A percentile compares a stretch with the other conserved stretches of the same genome.
Evolutionary conservation across 2,329 filamentous ascomycete genomes (phyloP).

Genomic region (Xylariaceae sp.): DNA sequence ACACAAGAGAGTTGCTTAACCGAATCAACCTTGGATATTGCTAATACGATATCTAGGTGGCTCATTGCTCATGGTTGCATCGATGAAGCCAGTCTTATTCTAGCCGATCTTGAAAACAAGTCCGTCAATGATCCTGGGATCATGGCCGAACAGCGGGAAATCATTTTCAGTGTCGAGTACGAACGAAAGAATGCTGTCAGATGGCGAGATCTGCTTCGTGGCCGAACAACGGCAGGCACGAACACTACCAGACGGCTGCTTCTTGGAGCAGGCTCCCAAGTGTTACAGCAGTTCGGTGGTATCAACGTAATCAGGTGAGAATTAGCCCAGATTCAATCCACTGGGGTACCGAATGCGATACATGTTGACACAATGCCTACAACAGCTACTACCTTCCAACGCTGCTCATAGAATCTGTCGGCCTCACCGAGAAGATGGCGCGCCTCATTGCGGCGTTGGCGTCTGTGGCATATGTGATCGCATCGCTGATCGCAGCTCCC

Average conservation of each 20-base stretch:
- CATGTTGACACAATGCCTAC: too few species aligned
- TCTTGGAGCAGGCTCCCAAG: slow-evolving; percentile 25
- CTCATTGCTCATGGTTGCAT: slow-evolving; percentile 28
- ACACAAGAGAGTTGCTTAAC: not conserved
- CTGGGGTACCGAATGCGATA: not conserved
- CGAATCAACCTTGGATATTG: not conserved
- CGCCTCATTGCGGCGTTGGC: slow-evolving; percentile 50
- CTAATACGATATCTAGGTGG: slow-evolving; percentile 17
- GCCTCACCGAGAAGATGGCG: slow-evolving; percentile 46
- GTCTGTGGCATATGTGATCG: slow-evolving; percentile 26
- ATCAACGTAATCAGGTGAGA: slow-evolving; percentile 15
- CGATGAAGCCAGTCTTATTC: slow-evolving; percentile 28
- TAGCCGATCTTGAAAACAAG: slow-evolving; percentile 27
- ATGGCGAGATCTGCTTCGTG: slow-evolving; percentile 26
- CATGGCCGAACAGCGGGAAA: slow-evolving; percentile 25
- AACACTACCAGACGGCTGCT: slow-evolving; percentile 26
- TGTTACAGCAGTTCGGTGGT: slow-evolving; percentile 25
- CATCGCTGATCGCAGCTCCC: slow-evolving; percentile 26
- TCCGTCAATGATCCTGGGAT: slow-evolving; percentile 22
- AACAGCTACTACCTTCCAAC: slow-evolving; percentile 40
- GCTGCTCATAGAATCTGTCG: slow-evolving; percentile 50
- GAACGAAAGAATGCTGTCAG: slow-evolving; percentile 25
- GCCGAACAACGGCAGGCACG: slow-evolving; percentile 21
- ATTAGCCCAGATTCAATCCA: too few species aligned
- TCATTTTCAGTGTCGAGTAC: slow-evolving; percentile 27